These are phyloP conservation scores for Samsoniella hepiali DNA, from an alignment of 2,329 filamentous ascomycete species.

Conservation along the genomic window DNA sequence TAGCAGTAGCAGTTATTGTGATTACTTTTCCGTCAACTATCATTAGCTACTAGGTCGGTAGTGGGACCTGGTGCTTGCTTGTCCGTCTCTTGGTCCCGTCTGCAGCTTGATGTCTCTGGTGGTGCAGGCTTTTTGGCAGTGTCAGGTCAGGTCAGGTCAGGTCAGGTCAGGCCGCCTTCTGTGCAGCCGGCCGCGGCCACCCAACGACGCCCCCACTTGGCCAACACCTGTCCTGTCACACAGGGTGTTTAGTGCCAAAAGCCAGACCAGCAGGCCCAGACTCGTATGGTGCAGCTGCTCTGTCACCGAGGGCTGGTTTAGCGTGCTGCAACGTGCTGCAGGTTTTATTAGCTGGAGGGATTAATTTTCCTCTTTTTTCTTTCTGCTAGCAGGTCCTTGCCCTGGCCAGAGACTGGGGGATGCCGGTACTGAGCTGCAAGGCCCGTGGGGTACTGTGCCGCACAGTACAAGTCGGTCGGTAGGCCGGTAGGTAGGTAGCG, in stretches of 20 bases:
- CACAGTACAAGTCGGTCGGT: too few species aligned
- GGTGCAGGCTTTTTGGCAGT: background rate
- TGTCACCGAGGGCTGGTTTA: background rate
- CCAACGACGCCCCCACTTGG: conserved; percentile 3
- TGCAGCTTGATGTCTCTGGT: background rate
- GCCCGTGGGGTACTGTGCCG: background rate
- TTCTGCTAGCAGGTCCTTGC: background rate
- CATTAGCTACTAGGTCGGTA: too few species aligned
- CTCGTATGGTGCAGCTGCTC: background rate
- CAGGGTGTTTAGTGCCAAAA: background rate
- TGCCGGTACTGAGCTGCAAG: conserved; percentile 5
- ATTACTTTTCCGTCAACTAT: too few species aligned
- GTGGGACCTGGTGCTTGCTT: too few species aligned
- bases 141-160: background rate
- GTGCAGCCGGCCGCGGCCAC: background rate
- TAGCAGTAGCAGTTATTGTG: too few species aligned
- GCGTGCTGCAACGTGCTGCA: conserved; percentile 6
- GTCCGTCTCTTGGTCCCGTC: too few species aligned
- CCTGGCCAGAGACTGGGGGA: background rate
- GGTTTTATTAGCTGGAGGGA: background rate
- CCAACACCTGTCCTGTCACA: conserved; percentile 4
- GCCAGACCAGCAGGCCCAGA: background rate
- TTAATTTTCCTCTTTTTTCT: too few species aligned
- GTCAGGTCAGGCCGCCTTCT: background rate
- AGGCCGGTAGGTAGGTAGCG: background rate